Evolutionary conservation across 2,329 filamentous ascomycete species (phyloP).

Genomic region (Colletotrichum sojae): DNA sequence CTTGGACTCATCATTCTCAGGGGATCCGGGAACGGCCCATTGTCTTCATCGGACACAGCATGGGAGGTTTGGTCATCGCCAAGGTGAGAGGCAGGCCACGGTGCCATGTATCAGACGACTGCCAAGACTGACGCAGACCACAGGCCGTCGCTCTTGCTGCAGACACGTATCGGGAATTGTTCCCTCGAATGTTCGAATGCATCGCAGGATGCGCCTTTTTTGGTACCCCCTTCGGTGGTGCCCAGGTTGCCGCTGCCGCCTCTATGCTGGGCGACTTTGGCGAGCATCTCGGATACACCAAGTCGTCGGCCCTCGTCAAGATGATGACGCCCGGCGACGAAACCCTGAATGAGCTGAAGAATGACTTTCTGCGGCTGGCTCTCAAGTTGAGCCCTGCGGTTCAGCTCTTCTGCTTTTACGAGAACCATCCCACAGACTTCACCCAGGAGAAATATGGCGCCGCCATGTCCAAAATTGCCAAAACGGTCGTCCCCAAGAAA

Average conservation of each 20-base stretch:
- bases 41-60: constrained; percentile 59
- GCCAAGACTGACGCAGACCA: not conserved
- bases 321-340: constrained; percentile 58
- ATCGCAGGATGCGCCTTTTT: constrained; percentile 57
- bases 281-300: constrained; percentile 50
- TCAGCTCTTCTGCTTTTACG: constrained; percentile 56
- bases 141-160: constrained; percentile 45
- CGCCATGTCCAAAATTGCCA: constrained; percentile 52
- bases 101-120: not conserved
- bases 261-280: constrained; percentile 54
- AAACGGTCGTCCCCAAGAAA: constrained; percentile 50
- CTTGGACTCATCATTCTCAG: not conserved
- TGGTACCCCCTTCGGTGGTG: constrained; percentile 57
- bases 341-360: constrained; percentile 52
- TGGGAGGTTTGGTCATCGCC: constrained; percentile 60
- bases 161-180: constrained; percentile 52
- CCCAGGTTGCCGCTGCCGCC: constrained; percentile 53
- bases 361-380: constrained; percentile 55
- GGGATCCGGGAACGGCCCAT: constrained; percentile 51
- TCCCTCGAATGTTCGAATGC: constrained; percentile 56
- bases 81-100: constrained; percentile 49
- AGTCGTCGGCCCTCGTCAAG: constrained; percentile 54
- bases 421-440: constrained; percentile 56
- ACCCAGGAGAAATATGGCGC: constrained; percentile 40
- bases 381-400: constrained; percentile 54